These are phyloP conservation scores for Francoa sonchifolia DNA, from an alignment of 441 rosid genomes.

Conservation along the genomic window DNA sequence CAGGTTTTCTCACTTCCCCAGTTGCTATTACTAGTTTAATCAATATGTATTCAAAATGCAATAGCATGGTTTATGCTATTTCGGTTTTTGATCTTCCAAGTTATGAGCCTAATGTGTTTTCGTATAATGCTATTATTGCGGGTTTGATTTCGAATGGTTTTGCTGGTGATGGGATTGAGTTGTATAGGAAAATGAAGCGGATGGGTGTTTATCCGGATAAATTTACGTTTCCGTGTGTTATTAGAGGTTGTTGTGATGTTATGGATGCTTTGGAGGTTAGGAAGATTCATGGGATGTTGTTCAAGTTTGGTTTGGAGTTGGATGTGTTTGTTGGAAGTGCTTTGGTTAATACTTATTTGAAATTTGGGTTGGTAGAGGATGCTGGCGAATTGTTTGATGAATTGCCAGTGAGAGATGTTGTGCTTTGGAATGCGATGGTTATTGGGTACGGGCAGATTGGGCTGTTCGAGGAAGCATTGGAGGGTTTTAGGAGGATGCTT, in stretches of 20 bases:
- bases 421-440: constrained; percentile 51
- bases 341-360: constrained; percentile 29
- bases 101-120: constrained; percentile 27
- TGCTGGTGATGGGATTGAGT: constrained; percentile 24
- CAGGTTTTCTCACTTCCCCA: constrained; percentile 32
- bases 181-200: constrained; percentile 32
- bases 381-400: constrained; percentile 40
- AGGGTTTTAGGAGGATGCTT: too few species aligned
- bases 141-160: constrained; percentile 34
- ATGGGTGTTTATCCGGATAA: constrained; percentile 37
- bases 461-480: too few species aligned
- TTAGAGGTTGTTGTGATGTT: constrained; percentile 33
- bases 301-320: constrained; percentile 38
- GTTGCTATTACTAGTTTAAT: constrained; percentile 41
- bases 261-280: constrained; percentile 27
- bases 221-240: constrained; percentile 47
- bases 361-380: constrained; percentile 24
- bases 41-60: constrained; percentile 53
- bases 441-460: constrained; percentile 14
- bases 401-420: constrained; percentile 39
- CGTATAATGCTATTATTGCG: constrained; percentile 38
- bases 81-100: constrained; percentile 11
- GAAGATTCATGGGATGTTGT: constrained; percentile 39
- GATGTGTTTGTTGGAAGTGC: constrained; percentile 47
- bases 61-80: constrained; percentile 20